Base-by-base conservation (phyloP, 495 filamentous ascomycete species). In the Aspergillus bertholletiae region DNA sequence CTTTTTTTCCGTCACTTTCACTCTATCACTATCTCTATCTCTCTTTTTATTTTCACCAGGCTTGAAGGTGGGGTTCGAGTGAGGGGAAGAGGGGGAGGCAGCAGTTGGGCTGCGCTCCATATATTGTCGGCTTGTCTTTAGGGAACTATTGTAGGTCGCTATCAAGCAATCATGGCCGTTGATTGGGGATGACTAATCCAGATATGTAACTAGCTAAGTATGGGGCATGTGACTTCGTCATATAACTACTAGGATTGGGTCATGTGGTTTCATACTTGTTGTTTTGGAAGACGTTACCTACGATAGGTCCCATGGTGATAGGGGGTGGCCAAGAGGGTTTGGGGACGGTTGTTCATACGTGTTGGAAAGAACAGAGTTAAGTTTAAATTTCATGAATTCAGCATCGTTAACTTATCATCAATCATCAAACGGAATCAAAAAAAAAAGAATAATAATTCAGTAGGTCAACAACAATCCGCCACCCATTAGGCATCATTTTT, bases 401-500 rank as follows among this genome's bases (percentile, higher is more conserved):
- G 22, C 7, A 20, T 43, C 39, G 18, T 43, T 43, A 43, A 43
- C 39, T 43, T 18, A 22, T 49, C 46, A 35, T 49, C 28, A 49
- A 15, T 49, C 46, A 49, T 49, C 28, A 49, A n/a, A n/a, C n/a
- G n/a, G n/a, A n/a, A n/a, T n/a, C n/a, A n/a, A n/a, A n/a, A n/a
- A n/a, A n/a, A n/a, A n/a, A n/a, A n/a, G n/a, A n/a, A n/a, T n/a
- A n/a, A n/a, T n/a, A n/a, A n/a, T n/a, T n/a, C 26, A 28, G 26
- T 28, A 28, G 26, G 4, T 8, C 12, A 4, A 34, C 13, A 48
- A 48, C 15, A 48, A 48, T 49, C 46, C 28, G 46, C 46, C 46
- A 49, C 46, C 46, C 46, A 49, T 49, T 37, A 49, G 46, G 46
- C 28, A 49, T 22, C 46, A 23, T 35, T 17, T 34, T 37, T 30